phyloP scores from a whole-genome alignment of 768 basidiomycete genomes.

The Tephrocybe sp. region DNA sequence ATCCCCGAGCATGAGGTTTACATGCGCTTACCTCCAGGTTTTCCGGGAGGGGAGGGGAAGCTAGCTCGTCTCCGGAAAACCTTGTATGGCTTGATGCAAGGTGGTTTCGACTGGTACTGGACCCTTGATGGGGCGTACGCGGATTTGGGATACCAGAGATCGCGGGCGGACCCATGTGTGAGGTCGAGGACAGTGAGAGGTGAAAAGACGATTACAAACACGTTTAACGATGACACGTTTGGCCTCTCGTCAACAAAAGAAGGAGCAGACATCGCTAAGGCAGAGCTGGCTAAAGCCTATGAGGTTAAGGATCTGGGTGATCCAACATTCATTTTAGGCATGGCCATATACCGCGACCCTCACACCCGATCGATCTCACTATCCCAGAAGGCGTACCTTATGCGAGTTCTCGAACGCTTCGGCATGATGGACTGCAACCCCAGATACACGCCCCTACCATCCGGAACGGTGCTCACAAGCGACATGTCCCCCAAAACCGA shows the following conservation, averaged over 20 bases:
- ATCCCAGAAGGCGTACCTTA: neutral
- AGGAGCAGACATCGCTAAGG: neutral
- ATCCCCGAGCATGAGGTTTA: neutral
- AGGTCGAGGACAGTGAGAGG: neutral
- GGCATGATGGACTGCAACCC: neutral
- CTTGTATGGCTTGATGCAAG: conserved; percentile 2
- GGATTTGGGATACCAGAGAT: neutral
- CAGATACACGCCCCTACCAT: neutral
- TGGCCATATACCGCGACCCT: neutral
- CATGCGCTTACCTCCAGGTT: neutral
- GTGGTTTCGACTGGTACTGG: neutral
- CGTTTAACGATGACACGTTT: neutral
- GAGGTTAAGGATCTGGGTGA: neutral
- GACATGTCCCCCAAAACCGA: neutral
- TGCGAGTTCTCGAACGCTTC: neutral
- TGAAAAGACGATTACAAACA: neutral
- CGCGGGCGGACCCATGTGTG: neutral
- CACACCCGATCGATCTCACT: neutral
- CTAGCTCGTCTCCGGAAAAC: neutral
- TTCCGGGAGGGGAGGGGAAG: neutral
- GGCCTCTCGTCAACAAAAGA: neutral
- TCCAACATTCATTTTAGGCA: neutral
- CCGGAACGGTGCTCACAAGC: neutral
- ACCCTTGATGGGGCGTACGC: neutral
- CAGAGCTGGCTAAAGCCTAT: neutral